Percentiles rank a stretch among this genome's conserved stretches.
phyloP scores from a whole-genome alignment of 148 eudicot genomes.

The Pouteria glomerata region DNA sequence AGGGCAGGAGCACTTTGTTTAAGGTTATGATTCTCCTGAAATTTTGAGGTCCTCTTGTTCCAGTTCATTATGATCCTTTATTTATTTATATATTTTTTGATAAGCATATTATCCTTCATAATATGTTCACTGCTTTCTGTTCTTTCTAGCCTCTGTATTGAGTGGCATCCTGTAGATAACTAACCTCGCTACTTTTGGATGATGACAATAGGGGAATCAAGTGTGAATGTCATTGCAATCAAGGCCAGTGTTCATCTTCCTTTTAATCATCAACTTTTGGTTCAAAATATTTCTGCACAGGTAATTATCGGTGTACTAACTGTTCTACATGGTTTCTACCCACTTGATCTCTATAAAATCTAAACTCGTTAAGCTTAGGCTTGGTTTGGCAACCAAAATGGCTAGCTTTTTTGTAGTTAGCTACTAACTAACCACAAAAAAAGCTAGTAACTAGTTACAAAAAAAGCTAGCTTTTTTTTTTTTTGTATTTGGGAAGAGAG shows the following conservation, averaged over 20 bases:
- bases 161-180: neutral
- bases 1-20: no score
- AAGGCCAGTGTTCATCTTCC: constrained; percentile 85
- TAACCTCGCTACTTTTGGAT: constrained; percentile 12
- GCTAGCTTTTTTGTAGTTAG: no score
- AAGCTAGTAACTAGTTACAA: no score
- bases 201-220: constrained; percentile 50
- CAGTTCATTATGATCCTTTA: no score
- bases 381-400: no score
- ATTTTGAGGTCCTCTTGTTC: no score
- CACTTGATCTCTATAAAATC: neutral
- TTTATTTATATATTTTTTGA: neutral
- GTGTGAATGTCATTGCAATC: constrained; percentile 63
- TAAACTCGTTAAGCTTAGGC: neutral
- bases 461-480: no score
- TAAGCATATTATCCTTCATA: neutral
- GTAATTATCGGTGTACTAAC: constrained; percentile 24
- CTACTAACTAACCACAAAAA: no score
- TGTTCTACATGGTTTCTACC: neutral
- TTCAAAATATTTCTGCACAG: constrained; percentile 90
- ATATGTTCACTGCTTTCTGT: neutral
- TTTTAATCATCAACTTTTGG: constrained; percentile 62
- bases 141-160: neutral
- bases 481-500: no score
- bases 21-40: no score